Base-by-base conservation (phyloP, 805 yeast species). In the Naumovozyma baii region DNA sequence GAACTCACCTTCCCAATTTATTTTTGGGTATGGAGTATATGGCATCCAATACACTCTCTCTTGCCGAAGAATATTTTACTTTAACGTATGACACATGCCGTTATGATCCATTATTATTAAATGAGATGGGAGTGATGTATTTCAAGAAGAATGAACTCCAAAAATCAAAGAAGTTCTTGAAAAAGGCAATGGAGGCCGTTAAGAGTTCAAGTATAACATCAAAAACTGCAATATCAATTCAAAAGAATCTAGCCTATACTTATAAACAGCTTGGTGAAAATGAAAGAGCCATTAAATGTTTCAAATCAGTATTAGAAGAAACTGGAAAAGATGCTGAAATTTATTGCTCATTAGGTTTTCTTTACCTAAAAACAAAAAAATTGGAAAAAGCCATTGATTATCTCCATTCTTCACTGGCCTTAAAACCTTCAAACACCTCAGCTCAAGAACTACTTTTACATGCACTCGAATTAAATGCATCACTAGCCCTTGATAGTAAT, bases 11-110 rank as follows among this genome's bases (percentile, higher is more conserved):
- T 35, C 97, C 98, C 2, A 78, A 83, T 52, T 64, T 92, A 43
- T 90, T 84, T 52, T 67, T 92, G 31, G 99, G 98, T 1, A 92
- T 92, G 96, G 97, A 92, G 64, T 90, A 92, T 59, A 64, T 87
- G 50, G 87, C 85, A 43, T 82, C 90, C 78, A 81, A 80, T 57
- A 87, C 88, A 49, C 67, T 83, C 35, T 73, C 79, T 4, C 65
- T 92, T 39, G 86, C 97, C 0, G 88, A 83, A 50, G 96, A 90
- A 57, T 92, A 88, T 54, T 70, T 92, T 20, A 63, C 69, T 41
- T 73, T 88, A 3, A 74, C 96, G 1, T 79, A 76, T 50, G 76
- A 77, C 16, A 75, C 87, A 2, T 88, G 95, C 59, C 78, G 83
- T 17, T 68, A 75, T 3, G 98, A 92, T 59, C 97, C 99, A 3